These are phyloP conservation scores for Phytophthora pluvialis DNA, from an alignment of 352 stramenopile species.

Conservation along the genomic window DNA sequence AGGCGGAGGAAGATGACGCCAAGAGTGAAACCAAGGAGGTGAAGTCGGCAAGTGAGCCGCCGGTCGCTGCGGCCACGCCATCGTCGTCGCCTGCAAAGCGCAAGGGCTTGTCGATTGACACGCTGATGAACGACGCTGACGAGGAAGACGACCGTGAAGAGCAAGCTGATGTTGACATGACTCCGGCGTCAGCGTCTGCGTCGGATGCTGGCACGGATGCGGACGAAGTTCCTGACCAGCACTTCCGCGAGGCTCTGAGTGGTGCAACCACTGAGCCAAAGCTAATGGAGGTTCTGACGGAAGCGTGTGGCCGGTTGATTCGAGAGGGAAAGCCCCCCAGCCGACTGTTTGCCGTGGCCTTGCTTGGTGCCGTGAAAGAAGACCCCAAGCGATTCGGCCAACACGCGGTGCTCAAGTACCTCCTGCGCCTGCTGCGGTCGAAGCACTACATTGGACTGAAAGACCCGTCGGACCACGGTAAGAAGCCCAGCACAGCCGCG, in stretches of 20 bases:
- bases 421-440: conserved; percentile 78
- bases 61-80: conserved; percentile 36
- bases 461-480: conserved; percentile 38
- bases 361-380: conserved; percentile 69
- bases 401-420: conserved; percentile 73
- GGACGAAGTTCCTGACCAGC: conserved; percentile 58
- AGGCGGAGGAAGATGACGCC: conserved; percentile 15
- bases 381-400: conserved; percentile 58
- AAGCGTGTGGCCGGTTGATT: conserved; percentile 56
- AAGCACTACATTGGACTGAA: conserved; percentile 78
- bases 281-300: conserved; percentile 63
- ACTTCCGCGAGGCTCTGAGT: conserved; percentile 54
- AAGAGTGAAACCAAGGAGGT: conserved; percentile 33
- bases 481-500: conserved; percentile 30
- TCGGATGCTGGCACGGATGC: conserved; percentile 31
- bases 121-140: conserved; percentile 56
- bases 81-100: conserved; percentile 48
- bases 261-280: conserved; percentile 47
- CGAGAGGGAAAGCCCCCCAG: conserved; percentile 63
- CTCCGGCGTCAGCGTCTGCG: conserved; percentile 26
- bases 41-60: conserved; percentile 29
- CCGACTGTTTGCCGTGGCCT: conserved; percentile 61
- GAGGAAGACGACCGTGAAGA: conserved; percentile 35
- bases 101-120: conserved; percentile 67
- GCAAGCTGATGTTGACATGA: conserved; percentile 34